Evolutionary conservation across 2,329 filamentous ascomycete species (phyloP).

Genomic region (Pseudogymnoascus sp.): DNA sequence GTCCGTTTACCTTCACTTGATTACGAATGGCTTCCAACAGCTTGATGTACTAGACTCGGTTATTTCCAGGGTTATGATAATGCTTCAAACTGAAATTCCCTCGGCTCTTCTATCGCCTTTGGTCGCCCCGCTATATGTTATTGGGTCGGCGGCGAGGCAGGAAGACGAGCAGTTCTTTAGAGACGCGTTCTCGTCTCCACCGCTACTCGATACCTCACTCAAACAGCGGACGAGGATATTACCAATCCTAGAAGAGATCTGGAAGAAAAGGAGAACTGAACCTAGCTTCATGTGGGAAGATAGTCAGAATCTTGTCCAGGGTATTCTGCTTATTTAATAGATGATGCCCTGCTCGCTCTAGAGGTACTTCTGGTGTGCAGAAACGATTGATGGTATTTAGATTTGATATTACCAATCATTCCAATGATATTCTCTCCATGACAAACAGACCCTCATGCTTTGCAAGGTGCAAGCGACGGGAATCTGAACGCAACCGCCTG

Average conservation of each 20-base stretch:
- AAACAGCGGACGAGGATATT: constrained; percentile 23
- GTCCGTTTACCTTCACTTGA: constrained; percentile 23
- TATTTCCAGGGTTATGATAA: constrained; percentile 18
- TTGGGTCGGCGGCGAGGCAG: constrained; percentile 20
- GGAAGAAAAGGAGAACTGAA: constrained; percentile 16
- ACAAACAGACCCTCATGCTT: background rate
- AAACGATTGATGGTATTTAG: background rate
- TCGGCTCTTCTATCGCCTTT: constrained; percentile 18
- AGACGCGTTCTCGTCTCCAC: constrained; percentile 20
- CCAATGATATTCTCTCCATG: background rate
- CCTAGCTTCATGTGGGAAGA: constrained; percentile 15
- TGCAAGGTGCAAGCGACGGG: background rate
- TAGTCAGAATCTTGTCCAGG: constrained; percentile 14
- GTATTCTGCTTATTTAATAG: constrained; percentile 20
- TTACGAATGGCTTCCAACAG: constrained; percentile 19
- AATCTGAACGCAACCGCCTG: background rate
- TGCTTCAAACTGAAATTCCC: constrained; percentile 18
- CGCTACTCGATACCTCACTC: constrained; percentile 22
- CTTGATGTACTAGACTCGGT: constrained; percentile 15
- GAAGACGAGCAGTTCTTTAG: constrained; percentile 23
- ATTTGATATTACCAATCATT: background rate
- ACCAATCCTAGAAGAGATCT: constrained; percentile 24
- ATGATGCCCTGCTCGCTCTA: background rate
- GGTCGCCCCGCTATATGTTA: constrained; percentile 23
- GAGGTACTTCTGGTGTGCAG: background rate